Conservation (phyloP, 2,329 filamentous ascomycete genomes). For the Pyrenophora seminiperda region DNA sequence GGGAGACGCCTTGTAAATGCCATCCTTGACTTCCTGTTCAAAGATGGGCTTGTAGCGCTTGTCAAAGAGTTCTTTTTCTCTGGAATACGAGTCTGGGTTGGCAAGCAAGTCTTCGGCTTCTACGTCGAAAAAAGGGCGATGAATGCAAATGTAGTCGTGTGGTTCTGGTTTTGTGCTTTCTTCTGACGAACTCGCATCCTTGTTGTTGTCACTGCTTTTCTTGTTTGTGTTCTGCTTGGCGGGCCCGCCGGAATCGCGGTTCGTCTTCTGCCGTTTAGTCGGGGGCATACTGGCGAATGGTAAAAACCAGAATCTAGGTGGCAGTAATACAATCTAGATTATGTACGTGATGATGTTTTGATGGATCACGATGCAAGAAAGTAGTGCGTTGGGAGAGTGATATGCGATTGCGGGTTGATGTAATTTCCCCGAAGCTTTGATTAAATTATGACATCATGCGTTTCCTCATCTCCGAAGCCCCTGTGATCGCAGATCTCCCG, state of each 20-base stretch:
- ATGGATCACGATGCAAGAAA: neutral
- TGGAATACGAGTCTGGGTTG: conserved; percentile 3
- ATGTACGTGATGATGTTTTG: neutral
- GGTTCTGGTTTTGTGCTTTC: neutral
- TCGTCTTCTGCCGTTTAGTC: conserved; percentile 18
- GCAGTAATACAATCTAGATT: too few relatives aligned
- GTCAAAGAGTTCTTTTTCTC: conserved; percentile 2
- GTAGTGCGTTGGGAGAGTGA: neutral
- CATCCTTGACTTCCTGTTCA: conserved; percentile 9
- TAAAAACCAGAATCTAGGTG: too few relatives aligned
- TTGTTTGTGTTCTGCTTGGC: neutral
- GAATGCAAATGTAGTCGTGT: conserved; percentile 22
- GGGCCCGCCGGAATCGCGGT: conserved; percentile 7
- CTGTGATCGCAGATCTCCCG: conserved; percentile 12
- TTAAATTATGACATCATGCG: conserved; percentile 13
- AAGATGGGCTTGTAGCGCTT: conserved; percentile 10
- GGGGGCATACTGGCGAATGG: conserved; percentile 12
- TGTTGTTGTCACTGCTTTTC: neutral
- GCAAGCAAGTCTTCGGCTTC: conserved; percentile 12
- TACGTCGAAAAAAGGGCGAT: conserved; percentile 21
- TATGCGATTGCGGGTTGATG: neutral
- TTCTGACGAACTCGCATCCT: neutral
- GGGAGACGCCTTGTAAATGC: conserved; percentile 10
- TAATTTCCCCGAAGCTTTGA: neutral
- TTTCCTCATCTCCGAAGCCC: conserved; percentile 13